These are phyloP conservation scores for Scolecobasidium constrictum DNA, from an alignment of 2,329 filamentous ascomycete species.

Conservation along the genomic window DNA sequence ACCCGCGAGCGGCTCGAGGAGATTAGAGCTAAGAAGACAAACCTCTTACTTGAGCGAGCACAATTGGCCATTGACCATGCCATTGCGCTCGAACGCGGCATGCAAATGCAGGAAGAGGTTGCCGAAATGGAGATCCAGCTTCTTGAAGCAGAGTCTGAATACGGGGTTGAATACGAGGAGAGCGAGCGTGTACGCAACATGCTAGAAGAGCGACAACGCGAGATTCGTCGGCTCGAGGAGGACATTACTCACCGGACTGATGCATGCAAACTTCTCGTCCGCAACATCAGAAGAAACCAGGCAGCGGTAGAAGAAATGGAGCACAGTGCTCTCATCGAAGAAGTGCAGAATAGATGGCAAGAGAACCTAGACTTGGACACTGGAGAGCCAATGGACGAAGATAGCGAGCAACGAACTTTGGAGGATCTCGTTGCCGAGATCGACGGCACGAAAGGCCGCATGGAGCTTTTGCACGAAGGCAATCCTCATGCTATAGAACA, in stretches of 20 bases:
- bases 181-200: constrained; percentile 48
- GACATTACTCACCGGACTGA: constrained; percentile 21
- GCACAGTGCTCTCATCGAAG: neutral
- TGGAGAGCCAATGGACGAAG: constrained; percentile 15
- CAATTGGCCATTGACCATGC: constrained; percentile 41
- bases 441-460: constrained; percentile 58
- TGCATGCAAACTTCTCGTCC: constrained; percentile 27
- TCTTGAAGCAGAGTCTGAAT: constrained; percentile 76
- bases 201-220: constrained; percentile 37
- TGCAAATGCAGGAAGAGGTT: constrained; percentile 42
- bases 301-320: neutral
- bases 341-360: constrained; percentile 1
- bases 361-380: constrained; percentile 29
- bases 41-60: constrained; percentile 18
- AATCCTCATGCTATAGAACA: constrained; percentile 66
- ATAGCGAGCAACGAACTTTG: constrained; percentile 23
- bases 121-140: constrained; percentile 59
- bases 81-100: constrained; percentile 20
- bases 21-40: constrained; percentile 2
- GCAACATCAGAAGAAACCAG: constrained; percentile 13
- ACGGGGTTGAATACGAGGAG: constrained; percentile 54
- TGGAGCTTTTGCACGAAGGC: constrained; percentile 70
- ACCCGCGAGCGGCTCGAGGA: constrained; percentile 12
- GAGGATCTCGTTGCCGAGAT: constrained; percentile 55
- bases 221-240: constrained; percentile 25